Base-by-base conservation (phyloP, 208 protist species). In the Wallacemonas sp. region DNA sequence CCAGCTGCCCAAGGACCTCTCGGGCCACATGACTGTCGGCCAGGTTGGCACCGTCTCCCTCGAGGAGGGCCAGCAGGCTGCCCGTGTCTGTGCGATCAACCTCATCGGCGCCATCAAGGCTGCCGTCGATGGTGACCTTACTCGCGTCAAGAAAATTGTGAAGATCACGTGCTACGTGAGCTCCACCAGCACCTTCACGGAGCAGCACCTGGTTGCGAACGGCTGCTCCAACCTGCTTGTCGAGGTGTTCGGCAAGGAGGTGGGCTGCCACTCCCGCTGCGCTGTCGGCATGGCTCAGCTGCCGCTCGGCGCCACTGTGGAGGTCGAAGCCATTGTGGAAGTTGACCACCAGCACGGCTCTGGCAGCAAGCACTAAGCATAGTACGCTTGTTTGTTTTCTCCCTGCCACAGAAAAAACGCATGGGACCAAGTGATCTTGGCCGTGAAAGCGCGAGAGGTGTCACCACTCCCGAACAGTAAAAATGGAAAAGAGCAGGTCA, bases 111-210 rank as follows among this genome's bases (percentile, higher is more conserved):
- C 86, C 61, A 77, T 93, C 55, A 87, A 87, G 62, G 81, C 77
- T 22, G 85, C 88, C 1, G 66, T 81, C 11, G 72, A 54, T 14
- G 81, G 81, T 29, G 72, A 92, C 67, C 76, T 91, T 3, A 74
- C 77, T 70, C 65, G 69, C 25, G 81, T 94, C 42, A 86, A 81
- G 64, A 89, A 81, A 29, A 82, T 94, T 36, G 81, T 91, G 26
- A 92, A 92, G 73, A 73, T 94, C 39, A 82, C 57, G 46, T 86
- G 80, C 61, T 94, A 86, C 74, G 86, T 94, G 8, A 89, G 84
- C 70, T 89, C 88, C 3, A 57, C 73, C 2, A 67, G 69, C 42
- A 65, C 49, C 42, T 92, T 92, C 66, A 78, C 81, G 32, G 66
- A 86, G 14, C 86, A 92, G 57, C 83, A 69, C 32, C 42, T 77